Conservation (phyloP, 2,329 filamentous ascomycete genomes). For the Aspergillus puulaauensis region DNA sequence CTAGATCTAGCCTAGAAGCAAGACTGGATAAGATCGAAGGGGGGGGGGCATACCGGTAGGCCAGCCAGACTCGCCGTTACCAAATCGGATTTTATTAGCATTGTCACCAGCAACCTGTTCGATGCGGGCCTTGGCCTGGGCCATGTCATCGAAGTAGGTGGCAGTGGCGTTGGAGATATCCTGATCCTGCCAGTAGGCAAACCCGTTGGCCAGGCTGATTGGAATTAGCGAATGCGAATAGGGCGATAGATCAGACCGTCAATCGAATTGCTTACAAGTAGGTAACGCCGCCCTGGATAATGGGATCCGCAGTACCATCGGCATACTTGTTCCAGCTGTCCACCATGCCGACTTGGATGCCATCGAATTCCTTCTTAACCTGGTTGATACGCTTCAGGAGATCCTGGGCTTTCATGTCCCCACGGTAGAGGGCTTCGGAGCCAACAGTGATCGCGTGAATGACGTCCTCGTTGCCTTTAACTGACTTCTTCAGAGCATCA, state of each 20-base stretch:
- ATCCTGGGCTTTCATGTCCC: constrained; percentile 62
- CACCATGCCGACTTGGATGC: constrained; percentile 63
- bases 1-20: background rate
- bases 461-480: constrained; percentile 52
- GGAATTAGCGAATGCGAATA: background rate
- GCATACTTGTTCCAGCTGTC: constrained; percentile 73
- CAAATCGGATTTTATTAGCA: constrained; percentile 59
- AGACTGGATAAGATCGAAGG: background rate
- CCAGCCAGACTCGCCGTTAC: constrained; percentile 70
- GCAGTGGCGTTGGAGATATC: constrained; percentile 57
- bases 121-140: constrained; percentile 63
- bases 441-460: constrained; percentile 70
- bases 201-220: constrained; percentile 62
- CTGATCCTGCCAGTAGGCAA: constrained; percentile 71
- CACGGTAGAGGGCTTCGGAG: constrained; percentile 69
- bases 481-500: constrained; percentile 51
- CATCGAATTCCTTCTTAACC: constrained; percentile 57
- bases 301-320: constrained; percentile 65
- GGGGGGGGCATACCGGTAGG: constrained; percentile 49
- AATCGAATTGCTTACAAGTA: constrained; percentile 48
- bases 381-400: constrained; percentile 63
- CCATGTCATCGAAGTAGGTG: constrained; percentile 67
- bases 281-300: constrained; percentile 60
- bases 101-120: constrained; percentile 57
- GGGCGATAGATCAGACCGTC: background rate